Evolutionary conservation across 2,329 filamentous ascomycete genomes (phyloP).

Genomic region (Stagonosporopsis tanaceti): DNA sequence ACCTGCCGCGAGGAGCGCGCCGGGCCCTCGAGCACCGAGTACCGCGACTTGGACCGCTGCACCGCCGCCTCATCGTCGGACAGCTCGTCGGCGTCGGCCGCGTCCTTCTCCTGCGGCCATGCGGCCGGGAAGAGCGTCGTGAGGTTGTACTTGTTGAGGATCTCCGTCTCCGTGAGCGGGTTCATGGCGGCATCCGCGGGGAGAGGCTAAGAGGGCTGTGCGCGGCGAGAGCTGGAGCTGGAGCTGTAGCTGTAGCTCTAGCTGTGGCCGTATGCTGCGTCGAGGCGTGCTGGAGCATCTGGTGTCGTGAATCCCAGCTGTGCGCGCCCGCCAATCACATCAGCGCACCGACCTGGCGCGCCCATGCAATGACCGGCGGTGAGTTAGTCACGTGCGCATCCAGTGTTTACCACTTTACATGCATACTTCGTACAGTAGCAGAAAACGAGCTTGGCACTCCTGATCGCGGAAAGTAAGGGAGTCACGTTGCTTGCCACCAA

Average conservation of each 20-base stretch:
- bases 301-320: constrained; percentile 25
- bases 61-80: constrained; percentile 62
- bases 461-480: too few species aligned
- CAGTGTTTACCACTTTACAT: too few species aligned
- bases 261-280: neutral
- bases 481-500: too few species aligned
- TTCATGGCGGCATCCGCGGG: constrained; percentile 34
- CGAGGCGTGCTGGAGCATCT: constrained; percentile 3
- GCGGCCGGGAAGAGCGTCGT: constrained; percentile 77
- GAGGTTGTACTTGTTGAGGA: constrained; percentile 91
- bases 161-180: constrained; percentile 65
- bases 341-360: constrained; percentile 4
- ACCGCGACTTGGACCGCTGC: constrained; percentile 76
- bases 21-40: constrained; percentile 81
- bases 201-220: neutral
- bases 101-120: constrained; percentile 86
- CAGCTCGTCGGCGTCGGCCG: constrained; percentile 63
- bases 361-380: neutral
- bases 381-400: too few species aligned
- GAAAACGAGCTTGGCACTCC: too few species aligned
- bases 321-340: constrained; percentile 35
- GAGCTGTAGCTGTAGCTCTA: too few species aligned
- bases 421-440: too few species aligned
- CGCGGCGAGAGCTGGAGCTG: too few species aligned
- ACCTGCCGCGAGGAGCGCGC: constrained; percentile 74